Percentiles rank a stretch among this genome's conserved stretches.
Conservation (phyloP, 139 green algal species). For the Auxenochlorella pyrenoidosa region DNA sequence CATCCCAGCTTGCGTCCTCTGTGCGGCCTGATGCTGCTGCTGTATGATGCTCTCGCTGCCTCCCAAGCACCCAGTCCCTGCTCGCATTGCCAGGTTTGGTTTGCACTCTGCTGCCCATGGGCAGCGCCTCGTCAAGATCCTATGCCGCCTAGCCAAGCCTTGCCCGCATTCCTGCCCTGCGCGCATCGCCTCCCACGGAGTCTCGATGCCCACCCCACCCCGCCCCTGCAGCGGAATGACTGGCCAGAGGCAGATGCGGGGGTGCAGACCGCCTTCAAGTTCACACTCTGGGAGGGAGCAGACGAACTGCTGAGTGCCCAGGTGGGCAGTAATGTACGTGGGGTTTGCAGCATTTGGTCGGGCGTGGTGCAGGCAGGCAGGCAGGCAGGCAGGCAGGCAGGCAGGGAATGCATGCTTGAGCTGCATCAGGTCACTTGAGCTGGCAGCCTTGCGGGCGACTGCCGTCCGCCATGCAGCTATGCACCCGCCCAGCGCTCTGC, state of each 20-base stretch:
- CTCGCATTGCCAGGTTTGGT: background rate
- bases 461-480: background rate
- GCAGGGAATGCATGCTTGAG: background rate
- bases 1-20: background rate
- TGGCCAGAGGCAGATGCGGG: constrained; percentile 70
- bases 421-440: no score
- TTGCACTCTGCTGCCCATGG: constrained; percentile 12
- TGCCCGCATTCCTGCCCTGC: background rate
- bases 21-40: background rate
- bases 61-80: no score
- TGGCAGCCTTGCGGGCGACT: no score
- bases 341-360: no score
- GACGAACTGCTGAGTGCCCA: constrained; percentile 9
- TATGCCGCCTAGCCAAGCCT: background rate
- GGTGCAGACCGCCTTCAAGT: constrained; percentile 54
- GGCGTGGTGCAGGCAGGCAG: no score
- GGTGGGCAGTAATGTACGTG: background rate
- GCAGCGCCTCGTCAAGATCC: no score
- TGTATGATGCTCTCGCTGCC: background rate
- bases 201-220: background rate
- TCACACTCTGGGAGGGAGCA: constrained; percentile 20
- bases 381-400: background rate
- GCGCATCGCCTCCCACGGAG: background rate
- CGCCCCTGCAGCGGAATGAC: constrained; percentile 69
- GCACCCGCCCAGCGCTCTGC: background rate